Percentiles rank a stretch among this genome's conserved stretches.
phyloP scores from a whole-genome alignment of 1,284 basidiomycete genomes.

The Microbotryum intermedium region DNA sequence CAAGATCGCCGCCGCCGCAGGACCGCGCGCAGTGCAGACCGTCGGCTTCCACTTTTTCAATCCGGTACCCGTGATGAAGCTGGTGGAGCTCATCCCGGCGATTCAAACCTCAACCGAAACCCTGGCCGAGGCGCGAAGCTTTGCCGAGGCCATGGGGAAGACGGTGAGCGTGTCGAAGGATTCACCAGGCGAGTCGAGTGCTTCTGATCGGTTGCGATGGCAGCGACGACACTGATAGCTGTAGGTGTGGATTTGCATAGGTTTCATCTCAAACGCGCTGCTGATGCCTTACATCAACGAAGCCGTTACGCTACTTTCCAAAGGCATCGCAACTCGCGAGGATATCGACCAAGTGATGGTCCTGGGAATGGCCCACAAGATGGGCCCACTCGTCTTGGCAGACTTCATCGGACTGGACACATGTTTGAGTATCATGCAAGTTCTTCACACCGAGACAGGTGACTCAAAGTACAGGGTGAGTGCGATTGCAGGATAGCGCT shows the following conservation, averaged over 20 bases:
- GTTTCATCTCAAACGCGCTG: conserved; percentile 69
- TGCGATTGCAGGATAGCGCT: too few relatives aligned
- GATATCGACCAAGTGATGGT: conserved; percentile 92
- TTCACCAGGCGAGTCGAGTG: conserved; percentile 55
- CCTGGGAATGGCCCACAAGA: conserved; percentile 91
- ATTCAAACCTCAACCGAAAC: conserved; percentile 77
- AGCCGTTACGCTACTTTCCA: conserved; percentile 87
- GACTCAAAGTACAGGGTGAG: too few relatives aligned
- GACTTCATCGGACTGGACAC: conserved; percentile 34
- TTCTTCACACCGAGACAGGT: conserved; percentile 43
- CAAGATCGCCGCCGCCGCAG: conserved; percentile 74
- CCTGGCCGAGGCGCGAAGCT: conserved; percentile 65
- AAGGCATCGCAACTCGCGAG: conserved; percentile 80
- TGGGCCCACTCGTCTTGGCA: conserved; percentile 52
- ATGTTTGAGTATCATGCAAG: conserved; percentile 81
- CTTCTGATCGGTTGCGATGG: neutral
- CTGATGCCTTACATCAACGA: conserved; percentile 88
- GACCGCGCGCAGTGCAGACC: conserved; percentile 57
- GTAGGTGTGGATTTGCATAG: conserved; percentile 39
- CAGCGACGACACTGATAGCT: neutral
- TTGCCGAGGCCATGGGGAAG: conserved; percentile 84
- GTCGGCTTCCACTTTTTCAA: conserved; percentile 48
- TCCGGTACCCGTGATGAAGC: conserved; percentile 55
- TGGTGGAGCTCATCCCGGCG: conserved; percentile 72
- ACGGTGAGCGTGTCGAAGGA: conserved; percentile 82